Base-by-base conservation (phyloP, 1,284 basidiomycete species). In the Rugosomyces carneus region DNA sequence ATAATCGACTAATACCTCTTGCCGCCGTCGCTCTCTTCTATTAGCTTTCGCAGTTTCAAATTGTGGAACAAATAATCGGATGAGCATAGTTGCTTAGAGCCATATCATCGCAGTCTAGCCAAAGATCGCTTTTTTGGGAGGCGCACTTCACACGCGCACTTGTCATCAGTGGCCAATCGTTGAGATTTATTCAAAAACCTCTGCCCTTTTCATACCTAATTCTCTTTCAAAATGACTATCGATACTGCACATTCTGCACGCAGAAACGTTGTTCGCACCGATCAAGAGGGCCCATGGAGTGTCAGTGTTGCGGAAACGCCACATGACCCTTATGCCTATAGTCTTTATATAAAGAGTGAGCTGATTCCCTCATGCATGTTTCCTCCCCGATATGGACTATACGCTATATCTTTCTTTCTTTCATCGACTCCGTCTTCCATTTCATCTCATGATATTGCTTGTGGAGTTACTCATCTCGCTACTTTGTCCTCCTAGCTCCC, bases 261-360 rank as follows among this genome's bases (percentile, higher is more conserved):
- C 37, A 57, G 71, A 37, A 62, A 61, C 20, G 69, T 72, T 37
- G 68, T 74, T 23, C 71, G 77, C 42, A 70, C 78, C 54, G 78
- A 81, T 60, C 73, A 81, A 62, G 83, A 84, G 59, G 82, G 31
- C 7, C 80, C 76, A 9, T 87, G 84, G 84, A 78, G 74, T 54
- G 75, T 87, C 59, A 83, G 80, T 59, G 84, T 86, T 54, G 84
- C 84, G 50, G 82, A 84, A 65, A 77, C 73, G 39, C 78, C 79
- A 26, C 70, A 79, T 60, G 76, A 81, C 64, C 57, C 72, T 45
- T 67, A 70, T 51, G 73, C 76, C 35, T 83, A 80, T 64, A 78
- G 72, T 57, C 72, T 84, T 61, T 84, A 84, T 67, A 76, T 82
- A 62, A 82, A 82, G 72, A 82, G 78, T 80, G 60, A 68, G 77